Conservation (phyloP, 257 asterid genomes). For the Ilex asprella region DNA sequence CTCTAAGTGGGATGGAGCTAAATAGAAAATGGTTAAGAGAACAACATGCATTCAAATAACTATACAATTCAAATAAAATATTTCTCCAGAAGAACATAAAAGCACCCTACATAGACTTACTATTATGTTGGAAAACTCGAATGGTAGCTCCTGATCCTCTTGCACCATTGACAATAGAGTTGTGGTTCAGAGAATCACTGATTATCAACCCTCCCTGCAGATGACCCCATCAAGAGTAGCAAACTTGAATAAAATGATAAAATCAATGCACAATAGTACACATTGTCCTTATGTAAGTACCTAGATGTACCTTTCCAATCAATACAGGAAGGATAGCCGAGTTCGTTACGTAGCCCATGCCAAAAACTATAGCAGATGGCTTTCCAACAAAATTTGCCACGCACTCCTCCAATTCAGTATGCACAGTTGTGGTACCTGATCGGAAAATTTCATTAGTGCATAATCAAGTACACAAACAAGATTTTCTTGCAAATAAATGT, state of each 20-base stretch:
- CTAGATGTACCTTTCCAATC: constrained; percentile 67
- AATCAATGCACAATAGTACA: background rate
- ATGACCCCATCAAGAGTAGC: constrained; percentile 5
- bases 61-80: background rate
- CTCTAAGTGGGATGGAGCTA: constrained; percentile 93
- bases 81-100: constrained; percentile 6
- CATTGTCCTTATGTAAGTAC: no score
- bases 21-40: constrained; percentile 11
- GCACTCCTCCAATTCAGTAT: constrained; percentile 76
- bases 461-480: no score
- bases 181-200: constrained; percentile 95
- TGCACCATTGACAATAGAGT: constrained; percentile 96
- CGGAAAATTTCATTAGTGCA: no score
- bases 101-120: constrained; percentile 31
- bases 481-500: background rate
- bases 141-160: constrained; percentile 98
- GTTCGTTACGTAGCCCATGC: constrained; percentile 98
- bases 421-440: constrained; percentile 76
- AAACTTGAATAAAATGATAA: background rate
- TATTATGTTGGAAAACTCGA: constrained; percentile 95
- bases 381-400: constrained; percentile 90
- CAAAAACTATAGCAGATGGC: constrained; percentile 88
- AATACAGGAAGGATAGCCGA: constrained; percentile 91
- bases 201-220: constrained; percentile 87
- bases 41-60: no score